Base-by-base conservation (phyloP, 257 asterid genomes). In the Striga asiatica region DNA sequence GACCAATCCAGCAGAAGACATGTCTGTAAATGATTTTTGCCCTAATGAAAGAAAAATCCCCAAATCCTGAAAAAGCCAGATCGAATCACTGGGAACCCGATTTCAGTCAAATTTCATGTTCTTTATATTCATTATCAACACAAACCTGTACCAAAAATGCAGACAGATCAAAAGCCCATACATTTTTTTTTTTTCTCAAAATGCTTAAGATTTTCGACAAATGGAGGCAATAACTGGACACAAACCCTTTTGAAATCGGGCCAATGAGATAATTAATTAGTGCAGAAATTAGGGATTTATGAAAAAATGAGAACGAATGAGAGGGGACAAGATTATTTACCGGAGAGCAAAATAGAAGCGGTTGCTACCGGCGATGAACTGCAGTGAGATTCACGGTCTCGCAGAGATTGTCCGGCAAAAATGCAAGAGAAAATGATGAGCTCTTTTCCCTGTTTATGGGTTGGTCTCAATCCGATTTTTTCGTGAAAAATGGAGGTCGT, bases 1-100 rank as follows among this genome's bases (percentile, higher is more conserved):
- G 46, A 83, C 79, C 43, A 78, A 65, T 39, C 81, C 85, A 29
- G 88, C 79, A 5, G 81, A 73, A 45, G 93, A 73, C 88, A 80
- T 83, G 3, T 46, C 70, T 46, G 38, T 16, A 55, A 2, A n/a
- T n/a, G n/a, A 19, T 31, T 19, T 14, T 45, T 13, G 7, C 49
- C 55, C 56, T 54, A n/a, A n/a, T n/a, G n/a, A n/a, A 18, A 50
- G 54, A 34, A 23, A 58, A 71, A 72, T 56, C 47, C 48, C 32
- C 39, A 38, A 58, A 60, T 21, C 65, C 68, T 60, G 42, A 50
- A 47, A 50, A 58, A 58, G 66, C 43, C 1, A 13, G 34, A 66
- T 47, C 56, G 50, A 72, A 20, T 37, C 66, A 68, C 74, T 45
- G 48, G 64, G 29, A 17, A 42, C 51, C 24, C 25, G 32, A 35